Conservation (phyloP, 2,329 filamentous ascomycete species). For the Pseudogymnoascus destructans region DNA sequence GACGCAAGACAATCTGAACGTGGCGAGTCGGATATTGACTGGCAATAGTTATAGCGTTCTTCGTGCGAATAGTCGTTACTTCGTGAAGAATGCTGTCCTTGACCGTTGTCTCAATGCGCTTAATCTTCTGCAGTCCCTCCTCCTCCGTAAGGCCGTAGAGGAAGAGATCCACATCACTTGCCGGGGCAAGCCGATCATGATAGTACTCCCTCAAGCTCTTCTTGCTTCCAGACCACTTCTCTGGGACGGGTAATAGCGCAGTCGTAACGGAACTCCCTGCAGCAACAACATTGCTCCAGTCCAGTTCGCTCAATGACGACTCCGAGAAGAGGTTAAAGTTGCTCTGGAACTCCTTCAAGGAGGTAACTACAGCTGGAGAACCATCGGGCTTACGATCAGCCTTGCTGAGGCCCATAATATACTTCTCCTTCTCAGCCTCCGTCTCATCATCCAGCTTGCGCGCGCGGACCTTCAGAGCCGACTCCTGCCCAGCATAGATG, state of each 20-base stretch:
- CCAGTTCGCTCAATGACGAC: slow-evolving; percentile 57
- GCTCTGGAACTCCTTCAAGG: slow-evolving; percentile 56
- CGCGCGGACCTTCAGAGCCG: slow-evolving; percentile 47
- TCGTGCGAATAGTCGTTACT: slow-evolving; percentile 71
- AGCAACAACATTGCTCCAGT: slow-evolving; percentile 73
- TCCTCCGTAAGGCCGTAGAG: slow-evolving; percentile 68
- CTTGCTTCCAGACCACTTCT: slow-evolving; percentile 48
- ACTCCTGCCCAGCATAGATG: slow-evolving; percentile 45
- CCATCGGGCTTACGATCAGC: slow-evolving; percentile 49
- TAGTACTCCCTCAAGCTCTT: slow-evolving; percentile 58
- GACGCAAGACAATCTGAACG: slow-evolving; percentile 69
- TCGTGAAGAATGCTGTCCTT: slow-evolving; percentile 69
- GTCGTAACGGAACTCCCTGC: slow-evolving; percentile 74
- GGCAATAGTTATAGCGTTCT: slow-evolving; percentile 76
- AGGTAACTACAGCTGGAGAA: slow-evolving; percentile 53
- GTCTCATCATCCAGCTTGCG: slow-evolving; percentile 45
- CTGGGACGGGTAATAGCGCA: slow-evolving; percentile 57
- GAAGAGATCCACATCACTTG: slow-evolving; percentile 79
- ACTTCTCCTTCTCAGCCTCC: slow-evolving; percentile 46
- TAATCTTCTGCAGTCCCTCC: slow-evolving; percentile 70
- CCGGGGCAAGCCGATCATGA: slow-evolving; percentile 67
- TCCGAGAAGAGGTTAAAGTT: slow-evolving; percentile 79
- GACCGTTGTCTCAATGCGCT: slow-evolving; percentile 63
- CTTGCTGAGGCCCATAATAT: slow-evolving; percentile 54
- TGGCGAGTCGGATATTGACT: slow-evolving; percentile 75